Evolutionary conservation across 768 basidiomycete genomes (phyloP), one percentile per base, ranked within the genome.

Genomic region (Neoboletus subvelutipes): DNA sequence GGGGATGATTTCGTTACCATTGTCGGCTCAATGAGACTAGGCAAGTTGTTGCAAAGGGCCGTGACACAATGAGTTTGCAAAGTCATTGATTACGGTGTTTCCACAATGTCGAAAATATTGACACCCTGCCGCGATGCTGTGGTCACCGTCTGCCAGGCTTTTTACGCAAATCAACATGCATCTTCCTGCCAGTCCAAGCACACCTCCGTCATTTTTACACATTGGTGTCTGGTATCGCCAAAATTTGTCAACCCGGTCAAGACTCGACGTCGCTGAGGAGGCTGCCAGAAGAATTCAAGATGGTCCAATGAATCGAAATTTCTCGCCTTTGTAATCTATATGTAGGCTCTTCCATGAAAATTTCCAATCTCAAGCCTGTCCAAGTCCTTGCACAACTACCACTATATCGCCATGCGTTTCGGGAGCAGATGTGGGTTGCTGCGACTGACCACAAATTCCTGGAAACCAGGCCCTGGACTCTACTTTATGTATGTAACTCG

Each of bases 81-180:
- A 33, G 46, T 22, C 46, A 24, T 11, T n/a, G 11, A 49, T 54
- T 7, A 15, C 7, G 9, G 53, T 54, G 20, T 36, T 42, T 45
- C 42, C 18, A 39, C n/a, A 5, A 51, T 2, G 43, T 28, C 1
- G 26, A n/a, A n/a, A 42, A 42, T 22, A 20, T 31, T 20, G 26
- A 10, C 26, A 39, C 29, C 9, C 5, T n/a, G n/a, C n/a, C 50
- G 40, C 22, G 31, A n/a, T 33, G 9, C 12, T 5, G 7, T 18
- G 18, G 15, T 4, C 17, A 15, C 5, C 15, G 1, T 7, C 15
- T 7, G 18, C 18, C 39, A 39, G 8, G 15, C 37, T 31, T 54
- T 54, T 33, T 55, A 55, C 54, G n/a, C 33, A 31, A 53, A 20
- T 20, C n/a, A 20, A 33, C 55, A 45, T 7, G 52, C 52, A 7